Evolutionary conservation across 306 rosid species (phyloP).

Genomic region (Pueraria montana): DNA sequence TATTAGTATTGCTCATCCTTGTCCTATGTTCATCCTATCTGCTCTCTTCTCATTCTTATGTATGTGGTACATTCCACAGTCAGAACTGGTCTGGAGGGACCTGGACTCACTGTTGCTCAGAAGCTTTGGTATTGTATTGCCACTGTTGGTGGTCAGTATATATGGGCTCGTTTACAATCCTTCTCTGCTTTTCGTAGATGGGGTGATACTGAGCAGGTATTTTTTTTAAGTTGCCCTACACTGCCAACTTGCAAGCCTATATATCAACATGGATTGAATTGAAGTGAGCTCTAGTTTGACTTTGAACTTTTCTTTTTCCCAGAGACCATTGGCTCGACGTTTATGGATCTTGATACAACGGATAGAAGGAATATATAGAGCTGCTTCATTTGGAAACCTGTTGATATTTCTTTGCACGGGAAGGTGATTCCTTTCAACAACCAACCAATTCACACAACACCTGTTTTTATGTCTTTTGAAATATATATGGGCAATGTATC

Average conservation of each 20-base stretch:
- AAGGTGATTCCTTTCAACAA: constrained; percentile 62
- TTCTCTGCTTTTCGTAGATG: constrained; percentile 99
- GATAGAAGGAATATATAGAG: constrained; percentile 90
- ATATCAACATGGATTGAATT: constrained; percentile 23
- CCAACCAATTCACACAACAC: constrained; percentile 5
- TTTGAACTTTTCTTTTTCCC: constrained; percentile 46
- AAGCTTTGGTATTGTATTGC: constrained; percentile 96
- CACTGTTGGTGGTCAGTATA: constrained; percentile 94
- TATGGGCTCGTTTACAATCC: constrained; percentile 94
- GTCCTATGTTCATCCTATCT: neutral
- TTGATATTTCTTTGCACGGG: constrained; percentile 97
- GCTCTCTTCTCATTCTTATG: constrained; percentile 25
- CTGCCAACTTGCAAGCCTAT: constrained; percentile 8
- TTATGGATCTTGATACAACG: constrained; percentile 87
- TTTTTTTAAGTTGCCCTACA: constrained; percentile 20
- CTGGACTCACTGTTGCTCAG: constrained; percentile 92
- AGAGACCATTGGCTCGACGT: constrained; percentile 91
- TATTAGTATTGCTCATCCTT: neutral
- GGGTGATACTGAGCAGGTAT: constrained; percentile 99
- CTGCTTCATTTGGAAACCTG: constrained; percentile 94
- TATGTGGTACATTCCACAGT: constrained; percentile 64
- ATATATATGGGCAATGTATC: constrained; percentile 8
- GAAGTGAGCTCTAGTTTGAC: constrained; percentile 40
- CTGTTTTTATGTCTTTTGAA: constrained; percentile 28
- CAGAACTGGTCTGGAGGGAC: constrained; percentile 97